phyloP scores from a whole-genome alignment of 2,329 filamentous ascomycete genomes.

The Fusarium coicis region DNA sequence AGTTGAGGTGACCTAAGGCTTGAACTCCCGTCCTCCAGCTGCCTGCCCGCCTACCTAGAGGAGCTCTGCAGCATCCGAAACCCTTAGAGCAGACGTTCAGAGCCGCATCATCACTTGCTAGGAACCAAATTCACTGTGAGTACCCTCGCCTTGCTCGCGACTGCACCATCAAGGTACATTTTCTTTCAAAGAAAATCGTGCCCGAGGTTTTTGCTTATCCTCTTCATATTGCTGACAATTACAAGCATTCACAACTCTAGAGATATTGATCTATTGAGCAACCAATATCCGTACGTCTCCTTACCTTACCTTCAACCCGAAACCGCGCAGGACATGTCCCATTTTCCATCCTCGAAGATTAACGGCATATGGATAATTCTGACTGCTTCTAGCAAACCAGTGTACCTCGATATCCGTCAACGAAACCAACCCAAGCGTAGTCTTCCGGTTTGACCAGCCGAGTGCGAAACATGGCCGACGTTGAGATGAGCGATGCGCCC shows the following conservation, averaged over 20 bases:
- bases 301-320: constrained; percentile 6
- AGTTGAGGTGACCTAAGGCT: constrained; percentile 14
- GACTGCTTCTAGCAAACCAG: constrained; percentile 6
- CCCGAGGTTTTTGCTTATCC: background rate
- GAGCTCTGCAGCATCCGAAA: constrained; percentile 23
- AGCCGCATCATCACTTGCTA: constrained; percentile 33
- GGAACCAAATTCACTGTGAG: constrained; percentile 14
- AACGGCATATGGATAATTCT: background rate
- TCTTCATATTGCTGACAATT: constrained; percentile 12
- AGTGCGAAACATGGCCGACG: constrained; percentile 78
- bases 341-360: background rate
- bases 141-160: background rate
- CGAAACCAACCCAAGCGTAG: background rate
- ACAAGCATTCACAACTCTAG: constrained; percentile 3
- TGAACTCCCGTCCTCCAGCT: constrained; percentile 15
- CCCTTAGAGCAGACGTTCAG: constrained; percentile 14
- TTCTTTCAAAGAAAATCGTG: background rate
- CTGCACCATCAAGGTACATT: constrained; percentile 35
- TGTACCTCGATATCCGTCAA: background rate
- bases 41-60: constrained; percentile 7
- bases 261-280: background rate
- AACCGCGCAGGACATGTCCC: background rate
- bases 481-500: constrained; percentile 93
- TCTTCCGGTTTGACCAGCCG: background rate
- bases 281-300: constrained; percentile 22